Conservation (phyloP, 2,329 filamentous ascomycete species). For the Diaporthe helianthi region DNA sequence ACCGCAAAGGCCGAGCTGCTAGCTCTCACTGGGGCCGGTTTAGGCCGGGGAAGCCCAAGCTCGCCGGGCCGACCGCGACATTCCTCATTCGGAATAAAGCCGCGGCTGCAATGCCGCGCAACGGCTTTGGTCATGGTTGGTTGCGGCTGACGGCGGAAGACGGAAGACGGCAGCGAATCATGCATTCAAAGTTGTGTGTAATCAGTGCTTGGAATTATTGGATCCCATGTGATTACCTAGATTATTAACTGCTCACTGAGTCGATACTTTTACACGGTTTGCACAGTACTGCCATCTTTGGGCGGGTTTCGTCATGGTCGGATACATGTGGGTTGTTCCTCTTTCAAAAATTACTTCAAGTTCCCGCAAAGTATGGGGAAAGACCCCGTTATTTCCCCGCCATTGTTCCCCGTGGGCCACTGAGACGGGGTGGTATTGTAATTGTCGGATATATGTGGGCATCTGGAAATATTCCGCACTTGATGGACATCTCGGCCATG, state of each 20-base stretch:
- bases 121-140: neutral
- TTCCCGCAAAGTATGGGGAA: conserved; percentile 1
- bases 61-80: neutral
- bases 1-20: neutral
- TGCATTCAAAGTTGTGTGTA: conserved; percentile 4
- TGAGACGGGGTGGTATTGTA: neutral
- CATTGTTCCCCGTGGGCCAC: neutral
- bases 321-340: conserved; percentile 6
- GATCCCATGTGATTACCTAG: neutral
- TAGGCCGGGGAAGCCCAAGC: neutral
- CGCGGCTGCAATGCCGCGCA: conserved; percentile 8
- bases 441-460: neutral
- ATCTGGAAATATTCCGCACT: conserved; percentile 14
- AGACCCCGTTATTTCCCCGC: neutral
- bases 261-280: neutral
- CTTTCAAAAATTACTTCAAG: neutral
- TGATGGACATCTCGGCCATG: neutral
- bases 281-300: too few relatives aligned
- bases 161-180: too few relatives aligned
- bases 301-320: neutral
- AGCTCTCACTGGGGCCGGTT: neutral
- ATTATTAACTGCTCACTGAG: neutral
- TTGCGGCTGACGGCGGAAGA: conserved; percentile 7
- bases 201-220: neutral
- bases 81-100: conserved; percentile 17